These are phyloP conservation scores for Logfia minima DNA, from an alignment of 129 eudicot species.

Conservation along the genomic window DNA sequence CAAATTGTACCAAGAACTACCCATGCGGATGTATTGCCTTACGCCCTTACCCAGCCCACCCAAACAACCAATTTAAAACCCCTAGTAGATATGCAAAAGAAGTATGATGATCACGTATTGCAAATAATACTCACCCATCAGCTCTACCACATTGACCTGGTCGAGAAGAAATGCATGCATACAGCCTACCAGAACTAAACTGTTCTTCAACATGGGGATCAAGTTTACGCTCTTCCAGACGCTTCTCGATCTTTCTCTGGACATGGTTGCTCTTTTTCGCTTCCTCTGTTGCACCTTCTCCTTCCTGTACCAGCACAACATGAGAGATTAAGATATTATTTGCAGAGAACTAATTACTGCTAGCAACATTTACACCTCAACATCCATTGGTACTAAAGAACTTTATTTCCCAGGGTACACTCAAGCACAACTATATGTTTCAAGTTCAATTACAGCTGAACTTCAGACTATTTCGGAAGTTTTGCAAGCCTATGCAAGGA, in stretches of 20 bases:
- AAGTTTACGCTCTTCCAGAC: conserved; percentile 29
- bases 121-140: conserved; percentile 19
- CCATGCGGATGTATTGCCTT: not conserved
- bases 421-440: not conserved
- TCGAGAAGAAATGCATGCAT: conserved; percentile 25
- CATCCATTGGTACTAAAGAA: not conserved
- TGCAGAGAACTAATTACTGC: not conserved
- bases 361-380: not conserved
- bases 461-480: not conserved
- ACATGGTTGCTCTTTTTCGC: conserved; percentile 29
- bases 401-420: not conserved
- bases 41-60: not conserved
- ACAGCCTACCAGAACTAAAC: conserved; percentile 30
- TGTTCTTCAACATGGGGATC: conserved; percentile 34
- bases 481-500: not conserved
- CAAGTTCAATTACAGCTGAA: not conserved
- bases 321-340: not conserved
- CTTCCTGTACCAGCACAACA: conserved; percentile 22
- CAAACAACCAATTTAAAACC: not conserved
- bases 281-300: conserved; percentile 28
- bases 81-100: not conserved
- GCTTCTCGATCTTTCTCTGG: conserved; percentile 29
- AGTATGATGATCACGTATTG: not conserved
- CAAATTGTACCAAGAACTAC: not conserved
- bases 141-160: conserved; percentile 36